Base-by-base conservation (phyloP, 345 rosid species). In the Gossypium longicalyx region DNA sequence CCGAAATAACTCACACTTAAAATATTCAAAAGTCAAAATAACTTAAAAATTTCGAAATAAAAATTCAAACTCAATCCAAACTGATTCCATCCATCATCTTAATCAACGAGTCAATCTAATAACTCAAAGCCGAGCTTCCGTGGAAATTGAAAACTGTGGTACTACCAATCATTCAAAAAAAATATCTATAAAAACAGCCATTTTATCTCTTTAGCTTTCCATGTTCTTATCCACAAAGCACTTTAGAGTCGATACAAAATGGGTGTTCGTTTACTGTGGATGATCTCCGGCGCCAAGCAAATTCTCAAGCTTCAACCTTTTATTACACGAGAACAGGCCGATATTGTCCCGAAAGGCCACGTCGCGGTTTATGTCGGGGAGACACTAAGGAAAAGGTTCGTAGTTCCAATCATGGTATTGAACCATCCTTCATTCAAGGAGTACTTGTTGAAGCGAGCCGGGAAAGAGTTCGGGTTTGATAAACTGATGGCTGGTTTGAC, bases 351-450 rank as follows among this genome's bases (percentile, higher is more conserved):
- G 9, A 84, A 81, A 60, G 87, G 86, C 12, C 85, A 82, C 52
- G 71, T 84, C 53, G 87, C 82, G 48, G 82, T 84, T 48, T 84
- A 84, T 65, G 86, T 84, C 12, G 86, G 89, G 17, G 62, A 58
- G 62, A 58, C 38, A 22, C 62, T 11, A 4, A 58, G 34, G 34
- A 58, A 58, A 58, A 23, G 62, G 62, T 23, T 58, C 9, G 62
- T 58, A 15, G 34, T 58, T 58, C 62, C 62, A 15, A 58, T 58
- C 62, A 58, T 29, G 0, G 38, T 58, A 11, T 23, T 58, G 62
- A 58, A 58, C 62, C 62, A 58, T 58, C 63, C 63, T 12, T 58
- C 63, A 7, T 23, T 58, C 63, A 7, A 23, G 23, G 27, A 25
- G n/a, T n/a, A n/a, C 34, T 22, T 23, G 16, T 13, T 58, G 62